phyloP scores from a whole-genome alignment of 2,329 filamentous ascomycete genomes.

The Botrytis tulipae region DNA sequence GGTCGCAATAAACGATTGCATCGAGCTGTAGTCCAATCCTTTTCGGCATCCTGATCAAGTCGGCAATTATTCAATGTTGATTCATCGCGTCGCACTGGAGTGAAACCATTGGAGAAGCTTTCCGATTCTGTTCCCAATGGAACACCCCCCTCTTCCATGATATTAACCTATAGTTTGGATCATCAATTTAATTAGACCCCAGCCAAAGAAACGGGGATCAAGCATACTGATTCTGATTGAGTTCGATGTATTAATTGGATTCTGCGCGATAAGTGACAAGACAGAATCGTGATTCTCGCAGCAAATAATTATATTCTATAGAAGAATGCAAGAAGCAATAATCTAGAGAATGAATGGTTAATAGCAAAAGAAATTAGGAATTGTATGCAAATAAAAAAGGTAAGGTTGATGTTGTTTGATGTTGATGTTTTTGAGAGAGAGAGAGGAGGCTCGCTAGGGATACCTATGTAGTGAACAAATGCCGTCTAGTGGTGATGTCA shows the following conservation, averaged over 20 bases:
- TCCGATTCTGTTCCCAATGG: conserved; percentile 2
- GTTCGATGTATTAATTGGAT: neutral
- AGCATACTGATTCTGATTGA: conserved; percentile 5
- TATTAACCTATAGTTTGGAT: neutral
- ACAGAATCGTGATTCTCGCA: conserved; percentile 3
- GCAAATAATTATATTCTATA: conserved; percentile 17
- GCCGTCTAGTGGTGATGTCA: neutral
- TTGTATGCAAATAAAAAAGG: conserved; percentile 10
- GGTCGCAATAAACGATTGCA: conserved; percentile 46
- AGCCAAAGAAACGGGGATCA: neutral
- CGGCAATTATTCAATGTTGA: conserved; percentile 29
- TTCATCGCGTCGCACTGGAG: conserved; percentile 34
- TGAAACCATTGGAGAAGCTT: conserved; percentile 28
- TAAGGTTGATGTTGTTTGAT: neutral
- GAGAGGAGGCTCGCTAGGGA: neutral
- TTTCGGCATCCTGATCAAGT: conserved; percentile 26
- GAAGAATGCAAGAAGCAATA: neutral
- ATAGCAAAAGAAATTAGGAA: conserved; percentile 1
- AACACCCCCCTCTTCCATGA: conserved; percentile 16
- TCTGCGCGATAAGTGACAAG: neutral
- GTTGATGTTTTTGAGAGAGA: neutral
- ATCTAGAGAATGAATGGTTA: neutral
- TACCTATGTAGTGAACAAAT: neutral
- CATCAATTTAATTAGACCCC: neutral
- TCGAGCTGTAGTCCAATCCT: conserved; percentile 44